phyloP scores from a whole-genome alignment of 768 basidiomycete species.

The Mycena galopus region DNA sequence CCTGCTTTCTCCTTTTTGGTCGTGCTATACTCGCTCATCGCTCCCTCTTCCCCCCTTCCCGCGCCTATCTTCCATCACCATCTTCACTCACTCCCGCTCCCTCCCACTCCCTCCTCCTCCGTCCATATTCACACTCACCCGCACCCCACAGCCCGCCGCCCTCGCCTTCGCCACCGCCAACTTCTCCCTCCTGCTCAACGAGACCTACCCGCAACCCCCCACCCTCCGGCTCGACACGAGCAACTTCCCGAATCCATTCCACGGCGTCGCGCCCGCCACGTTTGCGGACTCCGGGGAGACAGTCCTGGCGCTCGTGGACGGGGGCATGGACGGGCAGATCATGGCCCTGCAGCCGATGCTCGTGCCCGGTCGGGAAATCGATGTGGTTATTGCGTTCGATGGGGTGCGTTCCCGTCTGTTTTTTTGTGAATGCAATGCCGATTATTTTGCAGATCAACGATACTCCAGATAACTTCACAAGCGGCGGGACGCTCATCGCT shows the following conservation, averaged over 20 bases:
- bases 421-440: constrained; percentile 13
- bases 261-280: constrained; percentile 47
- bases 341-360: constrained; percentile 65
- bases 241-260: constrained; percentile 54
- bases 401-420: constrained; percentile 44
- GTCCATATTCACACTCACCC: background rate
- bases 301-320: constrained; percentile 53
- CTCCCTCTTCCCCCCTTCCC: too few relatives aligned
- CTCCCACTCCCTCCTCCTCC: too few relatives aligned
- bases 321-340: constrained; percentile 58
- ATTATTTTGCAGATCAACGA: constrained; percentile 13
- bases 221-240: constrained; percentile 43
- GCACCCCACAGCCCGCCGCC: background rate
- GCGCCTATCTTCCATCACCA: too few relatives aligned
- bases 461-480: constrained; percentile 5
- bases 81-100: too few relatives aligned
- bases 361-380: constrained; percentile 58
- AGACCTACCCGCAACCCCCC: constrained; percentile 36
- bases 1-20: background rate
- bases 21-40: too few relatives aligned
- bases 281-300: constrained; percentile 50
- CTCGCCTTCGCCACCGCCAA: constrained; percentile 23
- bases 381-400: constrained; percentile 66
- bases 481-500: constrained; percentile 34
- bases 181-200: constrained; percentile 32